Evolutionary conservation across 2,329 filamentous ascomycete species (phyloP).

Genomic region (Fusarium torulosum): DNA sequence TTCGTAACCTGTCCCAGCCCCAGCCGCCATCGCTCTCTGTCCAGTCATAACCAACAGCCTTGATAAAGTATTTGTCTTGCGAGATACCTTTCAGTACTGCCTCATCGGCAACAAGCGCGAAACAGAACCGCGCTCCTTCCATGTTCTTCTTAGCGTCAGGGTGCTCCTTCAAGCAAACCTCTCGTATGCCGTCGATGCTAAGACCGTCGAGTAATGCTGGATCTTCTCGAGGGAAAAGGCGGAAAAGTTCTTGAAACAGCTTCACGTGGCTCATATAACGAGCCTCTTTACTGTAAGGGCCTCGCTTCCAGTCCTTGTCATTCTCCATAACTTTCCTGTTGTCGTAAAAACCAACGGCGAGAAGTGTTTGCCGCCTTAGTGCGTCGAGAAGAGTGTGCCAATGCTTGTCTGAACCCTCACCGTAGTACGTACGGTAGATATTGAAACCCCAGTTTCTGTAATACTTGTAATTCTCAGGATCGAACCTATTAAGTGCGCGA

Average conservation of each 20-base stretch:
- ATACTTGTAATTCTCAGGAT: constrained; percentile 20
- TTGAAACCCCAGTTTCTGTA: constrained; percentile 23
- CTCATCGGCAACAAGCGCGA: constrained; percentile 17
- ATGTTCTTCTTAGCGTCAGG: neutral
- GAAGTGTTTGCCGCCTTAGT: constrained; percentile 6
- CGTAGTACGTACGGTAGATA: constrained; percentile 25
- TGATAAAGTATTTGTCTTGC: neutral
- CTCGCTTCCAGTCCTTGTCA: neutral
- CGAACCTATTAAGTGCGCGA: neutral
- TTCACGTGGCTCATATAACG: neutral
- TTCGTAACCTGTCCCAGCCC: neutral
- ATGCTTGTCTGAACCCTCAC: constrained; percentile 2
- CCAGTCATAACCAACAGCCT: constrained; percentile 5
- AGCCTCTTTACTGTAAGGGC: neutral
- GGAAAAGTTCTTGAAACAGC: constrained; percentile 6
- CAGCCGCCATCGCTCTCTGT: neutral
- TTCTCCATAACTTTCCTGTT: neutral
- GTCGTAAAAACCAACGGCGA: constrained; percentile 8
- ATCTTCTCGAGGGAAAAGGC: neutral
- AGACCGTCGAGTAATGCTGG: neutral
- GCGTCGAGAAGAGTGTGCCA: constrained; percentile 15
- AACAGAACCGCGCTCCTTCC: neutral
- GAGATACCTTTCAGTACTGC: constrained; percentile 12
- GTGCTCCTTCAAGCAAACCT: constrained; percentile 1
- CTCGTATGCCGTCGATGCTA: neutral